Conservation (phyloP, 2,329 filamentous ascomycete species). For the Pseudogymnoascus sp. region DNA sequence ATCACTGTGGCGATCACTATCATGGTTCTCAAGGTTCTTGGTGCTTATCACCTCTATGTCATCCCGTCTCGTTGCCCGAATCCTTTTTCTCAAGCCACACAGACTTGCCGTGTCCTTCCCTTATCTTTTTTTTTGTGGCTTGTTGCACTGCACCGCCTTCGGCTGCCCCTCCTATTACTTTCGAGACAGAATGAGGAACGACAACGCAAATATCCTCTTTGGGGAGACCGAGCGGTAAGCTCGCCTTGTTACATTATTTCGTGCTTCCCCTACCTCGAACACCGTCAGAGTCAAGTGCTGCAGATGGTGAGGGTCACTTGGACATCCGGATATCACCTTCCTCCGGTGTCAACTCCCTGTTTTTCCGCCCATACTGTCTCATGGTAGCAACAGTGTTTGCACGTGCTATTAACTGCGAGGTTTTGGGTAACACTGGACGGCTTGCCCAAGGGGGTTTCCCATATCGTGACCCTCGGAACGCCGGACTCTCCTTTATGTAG, state of each 20-base stretch:
- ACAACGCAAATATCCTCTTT: not conserved
- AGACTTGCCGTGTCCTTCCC: not conserved
- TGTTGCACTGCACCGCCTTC: not conserved
- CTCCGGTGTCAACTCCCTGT: not conserved
- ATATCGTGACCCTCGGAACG: not conserved
- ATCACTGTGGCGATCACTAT: not conserved
- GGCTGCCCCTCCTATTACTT: not conserved
- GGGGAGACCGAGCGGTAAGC: not conserved
- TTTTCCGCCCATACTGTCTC: not conserved
- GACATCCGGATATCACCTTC: not conserved
- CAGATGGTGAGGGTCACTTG: not conserved
- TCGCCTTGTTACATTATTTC: not conserved
- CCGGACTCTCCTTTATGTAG: not conserved
- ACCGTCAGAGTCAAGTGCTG: not conserved
- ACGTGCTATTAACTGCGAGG: not conserved
- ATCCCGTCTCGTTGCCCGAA: not conserved
- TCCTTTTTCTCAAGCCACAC: not conserved
- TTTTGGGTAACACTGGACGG: not conserved
- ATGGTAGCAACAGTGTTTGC: not conserved
- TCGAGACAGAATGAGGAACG: not conserved
- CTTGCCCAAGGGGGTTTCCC: not conserved
- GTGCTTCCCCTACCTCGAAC: not conserved
- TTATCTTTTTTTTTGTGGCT: not conserved
- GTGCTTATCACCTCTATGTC: constrained; percentile 1
- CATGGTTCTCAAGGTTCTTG: not conserved